Percentiles rank a stretch among this genome's conserved stretches.
These are phyloP conservation scores for Cryptococcus sp. DNA, from an alignment of 1,284 basidiomycete genomes.

Conservation along the genomic window DNA sequence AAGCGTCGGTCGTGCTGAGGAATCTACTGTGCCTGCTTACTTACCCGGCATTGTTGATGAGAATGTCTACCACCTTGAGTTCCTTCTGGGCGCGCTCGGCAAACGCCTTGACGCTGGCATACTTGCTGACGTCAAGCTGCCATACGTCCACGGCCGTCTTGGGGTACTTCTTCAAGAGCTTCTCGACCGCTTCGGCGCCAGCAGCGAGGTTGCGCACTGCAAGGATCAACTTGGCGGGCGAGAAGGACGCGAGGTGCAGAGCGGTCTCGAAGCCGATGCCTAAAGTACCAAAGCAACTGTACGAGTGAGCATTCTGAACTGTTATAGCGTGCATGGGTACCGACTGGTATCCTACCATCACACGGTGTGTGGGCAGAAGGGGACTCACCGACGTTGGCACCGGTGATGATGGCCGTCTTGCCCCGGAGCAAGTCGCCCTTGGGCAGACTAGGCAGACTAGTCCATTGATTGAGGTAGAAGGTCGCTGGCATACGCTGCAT, in stretches of 20 bases:
- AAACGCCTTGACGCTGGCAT: slow-evolving; percentile 17
- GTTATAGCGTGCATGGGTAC: background rate
- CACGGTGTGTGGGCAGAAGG: background rate
- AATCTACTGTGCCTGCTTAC: background rate
- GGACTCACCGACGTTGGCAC: slow-evolving; percentile 24
- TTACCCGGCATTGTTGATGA: slow-evolving; percentile 25
- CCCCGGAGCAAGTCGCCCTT: slow-evolving; percentile 15
- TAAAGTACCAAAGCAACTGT: background rate
- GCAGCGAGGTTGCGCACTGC: slow-evolving; percentile 17
- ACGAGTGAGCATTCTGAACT: too few relatives aligned
- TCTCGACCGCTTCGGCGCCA: slow-evolving; percentile 9
- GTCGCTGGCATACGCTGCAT: slow-evolving; percentile 4
- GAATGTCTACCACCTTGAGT: slow-evolving; percentile 15
- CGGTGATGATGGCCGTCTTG: slow-evolving; percentile 27
- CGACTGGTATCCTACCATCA: background rate
- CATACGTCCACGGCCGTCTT: slow-evolving; percentile 17
- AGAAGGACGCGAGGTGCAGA: slow-evolving; percentile 10
- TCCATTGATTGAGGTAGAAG: slow-evolving; percentile 11
- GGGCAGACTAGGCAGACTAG: slow-evolving; percentile 10
- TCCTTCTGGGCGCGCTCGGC: background rate
- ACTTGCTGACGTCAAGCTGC: slow-evolving; percentile 15
- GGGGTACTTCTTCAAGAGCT: slow-evolving; percentile 10
- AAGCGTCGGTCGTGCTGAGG: background rate
- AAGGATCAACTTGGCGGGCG: slow-evolving; percentile 23
- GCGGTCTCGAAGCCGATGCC: slow-evolving; percentile 31